These are phyloP conservation scores for Chlorella variabilis DNA, from an alignment of 163 green algal genomes.

Conservation along the genomic window DNA sequence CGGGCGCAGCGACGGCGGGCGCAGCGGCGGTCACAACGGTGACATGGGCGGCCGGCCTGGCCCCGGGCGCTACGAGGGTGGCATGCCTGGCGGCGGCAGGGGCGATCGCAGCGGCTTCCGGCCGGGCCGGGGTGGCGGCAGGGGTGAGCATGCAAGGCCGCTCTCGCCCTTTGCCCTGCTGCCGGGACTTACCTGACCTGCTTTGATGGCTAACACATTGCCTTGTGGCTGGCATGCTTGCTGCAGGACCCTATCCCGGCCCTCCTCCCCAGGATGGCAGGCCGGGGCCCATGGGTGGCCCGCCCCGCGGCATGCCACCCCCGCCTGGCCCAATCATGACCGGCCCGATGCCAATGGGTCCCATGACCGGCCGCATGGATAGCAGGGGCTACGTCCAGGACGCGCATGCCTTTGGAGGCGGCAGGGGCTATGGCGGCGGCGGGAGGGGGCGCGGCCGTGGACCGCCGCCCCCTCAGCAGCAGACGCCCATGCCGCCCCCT, in stretches of 20 bases:
- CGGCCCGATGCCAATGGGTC: neutral
- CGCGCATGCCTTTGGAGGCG: neutral
- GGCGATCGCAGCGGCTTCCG: conserved; percentile 10
- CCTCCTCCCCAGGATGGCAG: neutral
- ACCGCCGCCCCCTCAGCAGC: conserved; percentile 12
- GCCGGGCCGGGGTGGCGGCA: neutral
- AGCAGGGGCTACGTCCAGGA: conserved; percentile 5
- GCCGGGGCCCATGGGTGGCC: neutral
- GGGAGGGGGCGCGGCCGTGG: neutral
- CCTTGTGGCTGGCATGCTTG: too few relatives aligned
- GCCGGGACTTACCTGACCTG: neutral
- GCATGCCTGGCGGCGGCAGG: neutral
- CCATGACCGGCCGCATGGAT: neutral
- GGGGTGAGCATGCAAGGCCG: conserved; percentile 14
- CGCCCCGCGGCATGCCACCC: neutral
- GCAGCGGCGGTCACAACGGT: neutral
- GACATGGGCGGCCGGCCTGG: neutral
- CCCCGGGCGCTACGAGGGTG: neutral
- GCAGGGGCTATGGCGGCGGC: conserved; percentile 22
- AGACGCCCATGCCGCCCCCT: neutral
- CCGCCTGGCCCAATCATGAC: neutral
- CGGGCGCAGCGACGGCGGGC: neutral
- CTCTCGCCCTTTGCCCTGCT: too few relatives aligned
- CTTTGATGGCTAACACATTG: neutral
- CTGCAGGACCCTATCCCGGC: neutral